phyloP scores from a whole-genome alignment of 805 yeast species.

The Starmerella bombi region DNA sequence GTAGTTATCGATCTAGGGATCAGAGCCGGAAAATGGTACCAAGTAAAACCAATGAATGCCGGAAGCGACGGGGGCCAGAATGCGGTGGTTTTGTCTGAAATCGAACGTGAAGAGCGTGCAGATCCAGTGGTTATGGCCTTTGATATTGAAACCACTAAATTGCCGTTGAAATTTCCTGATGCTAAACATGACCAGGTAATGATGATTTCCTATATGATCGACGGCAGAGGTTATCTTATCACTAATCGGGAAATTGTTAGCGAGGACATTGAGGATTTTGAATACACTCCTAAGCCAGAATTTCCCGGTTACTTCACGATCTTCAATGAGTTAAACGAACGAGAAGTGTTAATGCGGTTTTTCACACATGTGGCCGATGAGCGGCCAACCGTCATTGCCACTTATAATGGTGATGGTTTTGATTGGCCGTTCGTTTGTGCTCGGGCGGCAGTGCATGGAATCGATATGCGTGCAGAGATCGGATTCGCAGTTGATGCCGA shows the following conservation, averaged over 20 bases:
- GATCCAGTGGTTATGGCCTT: constrained; percentile 95
- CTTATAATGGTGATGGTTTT: constrained; percentile 95
- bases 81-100: constrained; percentile 50
- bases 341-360: constrained; percentile 56
- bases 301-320: constrained; percentile 81
- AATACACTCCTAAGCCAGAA: constrained; percentile 94
- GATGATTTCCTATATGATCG: constrained; percentile 99
- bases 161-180: constrained; percentile 92
- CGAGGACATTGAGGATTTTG: constrained; percentile 91
- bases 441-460: constrained; percentile 68
- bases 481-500: constrained; percentile 91
- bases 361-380: constrained; percentile 83
- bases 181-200: constrained; percentile 79
- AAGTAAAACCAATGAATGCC: constrained; percentile 2
- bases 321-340: constrained; percentile 80
- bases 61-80: not conserved
- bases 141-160: constrained; percentile 95
- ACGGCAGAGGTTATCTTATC: constrained; percentile 88
- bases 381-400: constrained; percentile 91
- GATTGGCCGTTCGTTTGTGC: constrained; percentile 98
- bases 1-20: constrained; percentile 77
- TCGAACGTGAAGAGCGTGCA: constrained; percentile 81
- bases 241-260: constrained; percentile 90
- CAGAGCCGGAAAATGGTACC: constrained; percentile 93
- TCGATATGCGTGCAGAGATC: constrained; percentile 81